These are phyloP conservation scores for Inonotus hispidus DNA, from an alignment of 1,284 basidiomycete genomes.

Conservation along the genomic window DNA sequence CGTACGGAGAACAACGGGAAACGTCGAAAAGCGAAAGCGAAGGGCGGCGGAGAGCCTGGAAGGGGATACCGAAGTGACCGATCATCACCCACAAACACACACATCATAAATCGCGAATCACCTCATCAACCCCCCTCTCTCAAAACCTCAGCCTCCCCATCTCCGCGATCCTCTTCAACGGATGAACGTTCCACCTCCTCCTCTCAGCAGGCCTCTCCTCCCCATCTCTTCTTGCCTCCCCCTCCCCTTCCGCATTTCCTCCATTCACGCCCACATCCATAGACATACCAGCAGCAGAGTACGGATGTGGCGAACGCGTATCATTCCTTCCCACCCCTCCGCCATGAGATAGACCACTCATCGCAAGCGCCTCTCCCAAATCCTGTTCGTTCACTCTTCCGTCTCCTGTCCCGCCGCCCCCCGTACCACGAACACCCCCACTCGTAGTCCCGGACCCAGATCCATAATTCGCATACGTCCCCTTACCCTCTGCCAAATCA, in stretches of 20 bases:
- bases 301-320: constrained; percentile 8
- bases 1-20: background rate
- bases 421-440: background rate
- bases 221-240: background rate
- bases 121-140: background rate
- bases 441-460: background rate
- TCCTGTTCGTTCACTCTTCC: background rate
- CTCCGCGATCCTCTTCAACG: constrained; percentile 17
- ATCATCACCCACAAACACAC: background rate
- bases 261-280: too few relatives aligned
- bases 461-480: background rate
- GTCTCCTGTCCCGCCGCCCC: background rate
- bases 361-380: background rate
- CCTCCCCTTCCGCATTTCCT: too few relatives aligned
- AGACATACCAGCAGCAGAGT: constrained; percentile 1
- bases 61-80: background rate
- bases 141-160: constrained; percentile 12
- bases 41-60: background rate
- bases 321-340: background rate
- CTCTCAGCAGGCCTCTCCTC: background rate
- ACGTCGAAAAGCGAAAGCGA: background rate
- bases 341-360: background rate
- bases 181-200: constrained; percentile 19
- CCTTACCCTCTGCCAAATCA: background rate
- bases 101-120: too few relatives aligned